Evolutionary conservation across 2,329 filamentous ascomycete genomes (phyloP), one percentile per base, ranked within the genome.

Genomic region (Nothophaeocryptopus gaeumannii): DNA sequence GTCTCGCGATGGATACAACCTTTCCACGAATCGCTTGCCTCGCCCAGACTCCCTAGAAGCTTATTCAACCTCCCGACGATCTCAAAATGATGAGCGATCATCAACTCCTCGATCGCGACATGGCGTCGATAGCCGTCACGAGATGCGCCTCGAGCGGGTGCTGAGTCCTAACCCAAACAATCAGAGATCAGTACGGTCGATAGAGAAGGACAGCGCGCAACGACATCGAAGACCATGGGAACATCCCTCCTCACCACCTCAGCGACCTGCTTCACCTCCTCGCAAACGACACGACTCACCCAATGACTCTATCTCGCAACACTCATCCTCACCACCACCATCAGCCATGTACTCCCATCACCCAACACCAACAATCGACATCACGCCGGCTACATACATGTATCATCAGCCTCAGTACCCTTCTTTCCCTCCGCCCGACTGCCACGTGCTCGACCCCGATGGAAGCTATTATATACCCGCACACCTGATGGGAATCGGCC

Each of bases 301-400:
- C 20, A 26, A 26, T 7, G 20, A 26, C 20, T 26, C 20, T 26
- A 26, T 3, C 20, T 26, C 20, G 20, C 20, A 26, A 26, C 20
- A 7, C 20, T 26, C 20, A 4, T 26, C 20, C 20, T 26, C 20
- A 26, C 20, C 20, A 26, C 20, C 20, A 26, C 20, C 20, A 26
- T 7, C 20, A 26, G 4, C 20, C 20, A 7, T 26, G 4, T 26
- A 26, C 20, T 26, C 20, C 20, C 20, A 26, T 26, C 20, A 37
- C 31, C 14, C 41, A 8, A 15, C 32, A 4, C 37, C 40, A 13
- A 38, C 44, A 10, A 13, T 45, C 10, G 37, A 37, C 26, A 38
- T 52, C 26, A 46, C 50, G 8, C 50, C 50, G 26, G 50, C 50
- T 14, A 52, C 50, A 7, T 52, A 52, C 34, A 45, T 52, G 10